Evolutionary conservation across 2,329 filamentous ascomycete genomes (phyloP).

Genomic region (Fusarium neocosmosporiellum): DNA sequence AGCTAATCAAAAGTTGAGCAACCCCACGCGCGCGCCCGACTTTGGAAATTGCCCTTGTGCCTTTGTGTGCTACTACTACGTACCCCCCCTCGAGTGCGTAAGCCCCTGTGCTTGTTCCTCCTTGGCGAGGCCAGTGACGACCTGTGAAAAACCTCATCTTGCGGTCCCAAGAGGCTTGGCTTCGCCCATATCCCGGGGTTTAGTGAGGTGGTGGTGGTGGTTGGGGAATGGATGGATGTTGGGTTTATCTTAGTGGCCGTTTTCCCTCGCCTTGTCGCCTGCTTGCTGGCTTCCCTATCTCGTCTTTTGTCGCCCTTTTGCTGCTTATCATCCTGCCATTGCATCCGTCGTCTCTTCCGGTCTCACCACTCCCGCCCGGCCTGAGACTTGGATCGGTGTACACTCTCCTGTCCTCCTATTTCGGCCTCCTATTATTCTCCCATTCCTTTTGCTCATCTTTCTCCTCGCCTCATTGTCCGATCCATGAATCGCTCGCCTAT

Average conservation of each 20-base stretch:
- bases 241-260: neutral
- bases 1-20: neutral
- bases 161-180: conserved; percentile 22
- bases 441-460: neutral
- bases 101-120: neutral
- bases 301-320: neutral
- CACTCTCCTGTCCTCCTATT: neutral
- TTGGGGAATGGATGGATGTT: neutral
- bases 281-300: neutral
- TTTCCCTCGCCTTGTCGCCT: neutral
- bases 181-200: neutral
- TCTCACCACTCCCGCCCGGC: neutral
- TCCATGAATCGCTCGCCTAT: neutral
- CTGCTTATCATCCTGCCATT: neutral
- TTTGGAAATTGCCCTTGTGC: conserved; percentile 33
- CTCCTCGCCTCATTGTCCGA: neutral
- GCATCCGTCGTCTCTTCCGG: neutral
- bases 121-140: neutral
- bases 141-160: conserved; percentile 13
- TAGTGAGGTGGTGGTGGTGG: neutral
- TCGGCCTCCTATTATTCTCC: neutral
- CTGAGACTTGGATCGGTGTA: conserved; percentile 9
- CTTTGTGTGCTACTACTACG: neutral
- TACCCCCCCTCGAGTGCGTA: neutral
- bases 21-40: neutral